A percentile compares a stretch with the other conserved stretches of the same genome.
phyloP scores from a whole-genome alignment of 257 asterid genomes.

The Scutellaria baicalensis region DNA sequence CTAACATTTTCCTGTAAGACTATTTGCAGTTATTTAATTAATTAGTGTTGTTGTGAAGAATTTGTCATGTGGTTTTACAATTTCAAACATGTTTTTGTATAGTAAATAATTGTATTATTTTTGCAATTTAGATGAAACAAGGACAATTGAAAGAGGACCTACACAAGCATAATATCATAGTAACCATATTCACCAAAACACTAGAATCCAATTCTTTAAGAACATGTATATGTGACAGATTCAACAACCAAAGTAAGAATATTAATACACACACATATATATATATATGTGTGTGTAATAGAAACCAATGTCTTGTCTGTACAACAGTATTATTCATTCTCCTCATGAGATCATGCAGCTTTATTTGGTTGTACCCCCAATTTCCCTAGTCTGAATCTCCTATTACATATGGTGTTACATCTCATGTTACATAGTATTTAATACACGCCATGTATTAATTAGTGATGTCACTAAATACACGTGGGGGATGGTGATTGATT shows the following conservation, averaged over 20 bases:
- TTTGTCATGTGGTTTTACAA: neutral
- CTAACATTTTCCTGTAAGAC: conserved; percentile 3
- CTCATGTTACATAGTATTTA: too few species aligned
- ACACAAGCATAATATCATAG: neutral
- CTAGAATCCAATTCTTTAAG: conserved; percentile 33
- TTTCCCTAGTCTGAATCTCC: too few species aligned
- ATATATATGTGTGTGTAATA: neutral
- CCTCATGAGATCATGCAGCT: conserved; percentile 10
- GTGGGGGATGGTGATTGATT: too few species aligned
- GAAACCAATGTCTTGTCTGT: conserved; percentile 3
- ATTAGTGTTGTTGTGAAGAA: neutral
- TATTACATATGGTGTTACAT: too few species aligned
- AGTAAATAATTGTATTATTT: neutral
- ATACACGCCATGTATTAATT: too few species aligned
- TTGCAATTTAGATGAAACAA: neutral
- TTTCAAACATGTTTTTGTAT: neutral
- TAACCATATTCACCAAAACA: neutral
- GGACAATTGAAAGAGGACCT: neutral
- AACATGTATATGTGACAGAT: conserved; percentile 12
- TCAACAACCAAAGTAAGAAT: conserved; percentile 6
- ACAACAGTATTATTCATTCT: neutral
- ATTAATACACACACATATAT: too few species aligned
- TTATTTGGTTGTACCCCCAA: conserved; percentile 8
- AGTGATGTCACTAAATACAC: too few species aligned
- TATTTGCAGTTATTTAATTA: neutral